Percentiles rank a stretch among this genome's conserved stretches.
phyloP scores from a whole-genome alignment of 257 asterid species.

The Solanum gracilifrons region DNA sequence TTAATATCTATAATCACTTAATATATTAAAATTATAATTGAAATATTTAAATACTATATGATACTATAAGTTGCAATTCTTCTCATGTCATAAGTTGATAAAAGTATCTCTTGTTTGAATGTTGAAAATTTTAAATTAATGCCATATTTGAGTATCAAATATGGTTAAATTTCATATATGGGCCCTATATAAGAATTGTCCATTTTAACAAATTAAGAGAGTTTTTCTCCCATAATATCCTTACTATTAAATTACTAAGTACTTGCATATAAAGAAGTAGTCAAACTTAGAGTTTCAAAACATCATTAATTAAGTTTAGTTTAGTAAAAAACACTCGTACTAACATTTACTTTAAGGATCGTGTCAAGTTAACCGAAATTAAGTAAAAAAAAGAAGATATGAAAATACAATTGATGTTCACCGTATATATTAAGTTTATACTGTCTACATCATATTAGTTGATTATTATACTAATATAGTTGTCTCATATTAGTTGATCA shows the following conservation, averaged over 20 bases:
- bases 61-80: no score
- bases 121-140: neutral
- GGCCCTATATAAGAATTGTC: no score
- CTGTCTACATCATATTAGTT: neutral
- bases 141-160: neutral
- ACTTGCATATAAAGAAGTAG: neutral
- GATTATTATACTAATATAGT: neutral
- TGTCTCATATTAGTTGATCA: neutral
- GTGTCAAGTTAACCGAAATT: neutral
- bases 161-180: neutral
- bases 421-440: no score
- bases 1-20: neutral
- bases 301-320: neutral
- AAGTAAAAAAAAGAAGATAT: neutral
- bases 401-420: neutral
- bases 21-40: neutral
- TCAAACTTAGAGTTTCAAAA: no score
- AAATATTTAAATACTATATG: no score
- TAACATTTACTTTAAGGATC: no score
- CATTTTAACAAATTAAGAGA: no score
- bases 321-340: no score
- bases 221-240: no score
- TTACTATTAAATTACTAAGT: neutral
- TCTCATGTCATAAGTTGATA: no score
- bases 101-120: neutral